These are phyloP conservation scores for Auriscalpium microsporum DNA, from an alignment of 768 basidiomycete genomes.

Conservation along the genomic window DNA sequence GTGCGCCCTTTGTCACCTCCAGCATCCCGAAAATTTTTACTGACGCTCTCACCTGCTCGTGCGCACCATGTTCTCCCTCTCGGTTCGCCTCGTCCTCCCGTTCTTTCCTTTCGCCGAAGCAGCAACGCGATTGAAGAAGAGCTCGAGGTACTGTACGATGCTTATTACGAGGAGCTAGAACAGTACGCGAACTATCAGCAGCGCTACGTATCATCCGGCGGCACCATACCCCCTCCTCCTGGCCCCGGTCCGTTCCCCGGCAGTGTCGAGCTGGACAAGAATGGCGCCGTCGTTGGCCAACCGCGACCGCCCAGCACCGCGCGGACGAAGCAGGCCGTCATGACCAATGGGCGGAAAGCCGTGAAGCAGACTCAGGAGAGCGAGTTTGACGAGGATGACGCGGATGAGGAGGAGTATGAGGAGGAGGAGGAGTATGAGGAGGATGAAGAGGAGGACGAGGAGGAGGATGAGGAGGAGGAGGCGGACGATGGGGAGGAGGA, in stretches of 20 bases:
- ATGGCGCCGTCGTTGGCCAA: constrained; percentile 57
- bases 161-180: constrained; percentile 99
- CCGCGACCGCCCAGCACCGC: constrained; percentile 17
- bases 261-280: constrained; percentile 92
- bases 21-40: constrained; percentile 19
- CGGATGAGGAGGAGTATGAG: constrained; percentile 44
- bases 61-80: constrained; percentile 1
- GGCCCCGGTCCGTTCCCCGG: constrained; percentile 98
- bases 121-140: constrained; percentile 99
- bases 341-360: constrained; percentile 34
- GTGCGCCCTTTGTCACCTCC: constrained; percentile 38
- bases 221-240: constrained; percentile 83
- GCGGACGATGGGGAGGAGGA: constrained; percentile 49
- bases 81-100: constrained; percentile 8
- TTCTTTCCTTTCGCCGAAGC: constrained; percentile 17
- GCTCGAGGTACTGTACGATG: constrained; percentile 99
- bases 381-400: constrained; percentile 61
- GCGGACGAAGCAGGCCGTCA: constrained; percentile 19
- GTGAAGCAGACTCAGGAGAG: constrained; percentile 43
- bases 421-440: constrained; percentile 51
- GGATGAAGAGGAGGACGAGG: constrained; percentile 58
- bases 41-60: constrained; percentile 1
- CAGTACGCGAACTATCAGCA: constrained; percentile 98
- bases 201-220: constrained; percentile 86
- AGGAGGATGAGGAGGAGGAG: constrained; percentile 64